Base-by-base conservation (phyloP, 1,284 basidiomycete species). In the Neotropicomus parvogracilis region DNA sequence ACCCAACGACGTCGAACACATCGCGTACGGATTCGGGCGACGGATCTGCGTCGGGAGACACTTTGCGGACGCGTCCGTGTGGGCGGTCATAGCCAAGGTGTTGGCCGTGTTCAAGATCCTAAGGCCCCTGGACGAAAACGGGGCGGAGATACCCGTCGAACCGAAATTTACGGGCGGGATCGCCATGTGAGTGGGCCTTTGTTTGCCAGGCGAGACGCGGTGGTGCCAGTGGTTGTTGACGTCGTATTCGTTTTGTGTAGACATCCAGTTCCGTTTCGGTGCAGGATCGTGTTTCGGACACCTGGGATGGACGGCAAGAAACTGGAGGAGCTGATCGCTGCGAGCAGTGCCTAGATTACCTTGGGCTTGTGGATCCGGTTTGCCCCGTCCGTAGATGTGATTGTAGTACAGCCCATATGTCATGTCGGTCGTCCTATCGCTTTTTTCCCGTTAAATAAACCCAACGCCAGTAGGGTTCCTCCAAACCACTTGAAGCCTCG, bases 261-360 rank as follows among this genome's bases (percentile, higher is more conserved):
- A 40, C 55, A 42, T 16, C 48, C 54, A 4, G 37, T 44, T 28
- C 56, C 56, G 3, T 59, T 57, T 31, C 35, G 21, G 21, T 59
- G 27, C 32, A 36, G 49, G 32, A 51, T 59, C 31, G 55, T 54
- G 24, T 44, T 49, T 8, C 46, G 55, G 27, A 31, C 34, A 2
- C 19, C 38, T 1, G 40, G 31, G 6, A 50, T 54, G 47, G 31
- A 50, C 19, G 7, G 13, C 3, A 10, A 48, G 21, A 40, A 40
- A 19, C 28, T 53, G n/a, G 40, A 56, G 11, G 40, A 48, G 24
- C 9, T 59, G 14, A 50, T 56, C 9, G 20, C 19, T n/a, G 35
- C 40, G 1, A 49, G 40, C 26, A 13, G 20, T 34, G 12, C 26
- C 7, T 50, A 32, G 28, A 32, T 8, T 24, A 8, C 5, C 8